These are phyloP conservation scores for Sugiyamaella xylanicola DNA, from an alignment of 1,139 yeast genomes.

Conservation along the genomic window DNA sequence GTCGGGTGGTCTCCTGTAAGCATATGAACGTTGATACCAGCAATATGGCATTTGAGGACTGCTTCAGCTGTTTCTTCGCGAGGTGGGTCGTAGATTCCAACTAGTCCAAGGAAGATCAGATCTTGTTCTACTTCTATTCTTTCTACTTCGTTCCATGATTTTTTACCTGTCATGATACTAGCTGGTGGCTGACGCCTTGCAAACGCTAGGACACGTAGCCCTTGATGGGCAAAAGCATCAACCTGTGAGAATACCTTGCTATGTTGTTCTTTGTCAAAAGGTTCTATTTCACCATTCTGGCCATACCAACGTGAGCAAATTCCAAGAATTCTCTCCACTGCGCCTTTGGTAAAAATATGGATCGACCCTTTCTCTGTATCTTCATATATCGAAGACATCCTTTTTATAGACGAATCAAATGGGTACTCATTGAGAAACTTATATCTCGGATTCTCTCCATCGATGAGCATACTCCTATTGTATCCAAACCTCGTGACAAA, in stretches of 20 bases:
- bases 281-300: conserved; percentile 30
- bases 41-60: conserved; percentile 67
- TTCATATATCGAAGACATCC: conserved; percentile 67
- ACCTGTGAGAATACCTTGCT: conserved; percentile 56
- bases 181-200: conserved; percentile 42
- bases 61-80: conserved; percentile 70
- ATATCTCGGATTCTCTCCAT: conserved; percentile 38
- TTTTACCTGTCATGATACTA: conserved; percentile 13
- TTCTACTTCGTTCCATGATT: conserved; percentile 39
- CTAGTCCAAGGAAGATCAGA: conserved; percentile 64
- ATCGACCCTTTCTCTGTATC: conserved; percentile 42
- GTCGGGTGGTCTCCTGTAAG: conserved; percentile 85
- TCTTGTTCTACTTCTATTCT: conserved; percentile 59
- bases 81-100: conserved; percentile 85
- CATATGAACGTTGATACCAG: conserved; percentile 84
- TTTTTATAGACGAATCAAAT: conserved; percentile 74
- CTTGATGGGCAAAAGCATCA: conserved; percentile 65
- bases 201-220: conserved; percentile 74
- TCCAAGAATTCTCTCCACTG: conserved; percentile 68
- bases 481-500: conserved; percentile 60
- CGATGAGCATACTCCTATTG: conserved; percentile 49
- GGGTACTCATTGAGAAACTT: conserved; percentile 67
- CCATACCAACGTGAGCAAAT: conserved; percentile 62
- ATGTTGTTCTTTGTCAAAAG: conserved; percentile 43
- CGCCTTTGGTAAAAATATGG: conserved; percentile 68